Base-by-base conservation (phyloP, 768 basidiomycete species). In the Lentinula lateritia region DNA sequence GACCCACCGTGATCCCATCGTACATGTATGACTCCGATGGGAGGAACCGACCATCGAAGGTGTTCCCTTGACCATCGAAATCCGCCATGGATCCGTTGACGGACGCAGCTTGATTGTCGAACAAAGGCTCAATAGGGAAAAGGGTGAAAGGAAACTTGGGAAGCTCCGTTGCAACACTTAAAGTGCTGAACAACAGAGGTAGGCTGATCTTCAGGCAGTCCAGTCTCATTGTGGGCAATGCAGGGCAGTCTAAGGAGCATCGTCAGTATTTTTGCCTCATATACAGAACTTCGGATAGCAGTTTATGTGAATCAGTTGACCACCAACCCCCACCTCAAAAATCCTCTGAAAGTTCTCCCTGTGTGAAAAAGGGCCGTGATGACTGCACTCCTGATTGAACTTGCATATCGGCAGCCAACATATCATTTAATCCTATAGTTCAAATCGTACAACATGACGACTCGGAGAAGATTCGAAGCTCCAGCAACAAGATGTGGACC, bases 61-160 rank as follows among this genome's bases (percentile, higher is more conserved):
- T 79, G 7, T 73, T 68, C 6, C 78, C 77, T 20, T 61, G 32
- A 5, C 70, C 70, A 63, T 80, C 74, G 56, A 82, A 82, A 66
- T 75, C 78, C 0, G 63, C 65, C 13, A 23, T 28, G 12, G 75
- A 69, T 1, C 75, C 75, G 52, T 77, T 63, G 0, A 71, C 20
- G 1, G 79, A 77, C 5, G 80, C 78, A 5, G 79, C 80, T 58
- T 78, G 75, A 56, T 81, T 81, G 9, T 81, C 62, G 61, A 80
- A 70, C 16, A 78, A 57, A 39, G 56, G 43, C 5, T 60, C 57
- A 0, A 82, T 54, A 6, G 72, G 65, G 15, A 81, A 42, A 6
- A 68, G 42, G 2, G 61, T 63, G 4, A 76, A 78, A 5, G 74
- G 72, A 61, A 56, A 45, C 41, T 28, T 38, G 12, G 55, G 55